Conservation (phyloP, 2,329 filamentous ascomycete genomes). For the Aspergillus puulaauensis region DNA sequence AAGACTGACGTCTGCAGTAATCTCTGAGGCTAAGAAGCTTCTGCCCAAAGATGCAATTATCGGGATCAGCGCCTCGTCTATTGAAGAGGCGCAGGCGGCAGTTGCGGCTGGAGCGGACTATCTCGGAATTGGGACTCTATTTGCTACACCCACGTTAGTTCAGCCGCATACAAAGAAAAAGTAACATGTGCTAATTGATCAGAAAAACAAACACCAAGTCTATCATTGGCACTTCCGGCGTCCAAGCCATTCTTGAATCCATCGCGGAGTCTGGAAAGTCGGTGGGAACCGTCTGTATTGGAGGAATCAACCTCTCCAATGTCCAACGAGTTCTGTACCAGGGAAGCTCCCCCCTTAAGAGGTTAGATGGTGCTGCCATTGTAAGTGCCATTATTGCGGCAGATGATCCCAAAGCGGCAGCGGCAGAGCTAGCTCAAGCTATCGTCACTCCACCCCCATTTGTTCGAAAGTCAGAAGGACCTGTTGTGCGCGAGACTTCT, state of each 20-base stretch:
- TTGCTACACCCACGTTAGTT: constrained; percentile 75
- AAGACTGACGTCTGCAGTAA: constrained; percentile 43
- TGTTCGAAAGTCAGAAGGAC: constrained; percentile 28
- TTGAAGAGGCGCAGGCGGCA: constrained; percentile 70
- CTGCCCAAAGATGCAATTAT: constrained; percentile 79
- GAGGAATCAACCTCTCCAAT: constrained; percentile 79
- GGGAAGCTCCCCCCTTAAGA: constrained; percentile 56
- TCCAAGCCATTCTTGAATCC: constrained; percentile 63
- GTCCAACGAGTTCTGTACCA: constrained; percentile 72
- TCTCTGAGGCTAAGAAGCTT: constrained; percentile 66
- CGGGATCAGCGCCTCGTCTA: constrained; percentile 77
- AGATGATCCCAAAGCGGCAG: constrained; percentile 62
- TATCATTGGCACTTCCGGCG: constrained; percentile 72
- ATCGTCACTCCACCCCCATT: constrained; percentile 47
- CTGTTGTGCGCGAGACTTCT: constrained; percentile 27
- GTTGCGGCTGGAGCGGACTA: constrained; percentile 81
- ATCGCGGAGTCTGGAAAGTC: constrained; percentile 51
- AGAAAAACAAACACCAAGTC: constrained; percentile 85
- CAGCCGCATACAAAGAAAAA: not conserved
- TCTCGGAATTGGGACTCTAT: constrained; percentile 86
- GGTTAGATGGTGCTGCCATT: constrained; percentile 78
- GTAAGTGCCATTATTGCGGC: constrained; percentile 86
- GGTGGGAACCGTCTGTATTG: constrained; percentile 72
- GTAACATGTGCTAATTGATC: constrained; percentile 10
- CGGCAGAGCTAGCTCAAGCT: constrained; percentile 58